Evolutionary conservation across 805 yeast species (phyloP).

Genomic region (Hanseniaspora guilliermondii): DNA sequence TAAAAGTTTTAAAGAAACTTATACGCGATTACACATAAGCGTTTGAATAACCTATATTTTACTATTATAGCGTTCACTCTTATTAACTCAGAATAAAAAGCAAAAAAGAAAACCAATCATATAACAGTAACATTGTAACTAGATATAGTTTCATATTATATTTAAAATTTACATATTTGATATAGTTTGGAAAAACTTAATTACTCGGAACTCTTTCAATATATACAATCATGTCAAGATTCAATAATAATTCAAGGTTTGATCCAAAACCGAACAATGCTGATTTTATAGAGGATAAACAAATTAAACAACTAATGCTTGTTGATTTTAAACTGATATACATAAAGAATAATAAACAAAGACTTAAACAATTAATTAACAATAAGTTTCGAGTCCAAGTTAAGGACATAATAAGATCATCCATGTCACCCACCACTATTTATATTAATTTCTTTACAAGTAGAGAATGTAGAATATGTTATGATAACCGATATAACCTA

Average conservation of each 20-base stretch:
- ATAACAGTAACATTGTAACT: too few relatives aligned
- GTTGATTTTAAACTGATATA: not conserved
- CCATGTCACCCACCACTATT: not conserved
- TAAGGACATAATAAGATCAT: constrained; percentile 3
- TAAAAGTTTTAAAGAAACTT: too few relatives aligned
- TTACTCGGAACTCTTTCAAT: too few relatives aligned
- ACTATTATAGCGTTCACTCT: too few relatives aligned
- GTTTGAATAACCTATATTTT: too few relatives aligned
- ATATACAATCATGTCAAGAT: constrained; percentile 1
- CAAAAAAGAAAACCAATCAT: too few relatives aligned
- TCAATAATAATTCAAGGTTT: not conserved
- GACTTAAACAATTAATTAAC: constrained; percentile 1
- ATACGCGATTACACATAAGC: too few relatives aligned
- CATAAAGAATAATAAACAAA: not conserved
- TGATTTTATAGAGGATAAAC: constrained; percentile 5
- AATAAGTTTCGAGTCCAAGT: constrained; percentile 5
- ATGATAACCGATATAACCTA: not conserved
- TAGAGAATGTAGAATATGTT: constrained; percentile 1
- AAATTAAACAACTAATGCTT: constrained; percentile 2
- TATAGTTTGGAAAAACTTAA: too few relatives aligned
- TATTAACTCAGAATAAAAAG: too few relatives aligned
- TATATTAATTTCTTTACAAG: constrained; percentile 1
- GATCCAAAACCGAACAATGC: not conserved
- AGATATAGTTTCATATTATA: too few relatives aligned
- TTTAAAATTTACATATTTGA: too few relatives aligned